Evolutionary conservation across 768 basidiomycete genomes (phyloP), one percentile per base, ranked within the genome.

Genomic region (Tricholoma saponaceum): DNA sequence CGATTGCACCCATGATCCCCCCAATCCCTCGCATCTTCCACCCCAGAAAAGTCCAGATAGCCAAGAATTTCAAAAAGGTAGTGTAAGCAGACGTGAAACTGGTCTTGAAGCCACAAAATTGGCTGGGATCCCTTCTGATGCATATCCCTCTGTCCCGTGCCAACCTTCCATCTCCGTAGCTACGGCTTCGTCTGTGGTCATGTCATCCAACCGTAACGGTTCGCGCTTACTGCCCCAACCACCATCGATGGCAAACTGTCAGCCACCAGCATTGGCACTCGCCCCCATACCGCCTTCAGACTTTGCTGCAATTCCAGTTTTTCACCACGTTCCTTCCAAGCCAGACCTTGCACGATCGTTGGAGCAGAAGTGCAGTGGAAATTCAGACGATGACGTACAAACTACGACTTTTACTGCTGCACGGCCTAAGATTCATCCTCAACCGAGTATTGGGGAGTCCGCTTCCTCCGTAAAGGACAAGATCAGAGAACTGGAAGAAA

Each of bases 381-480:
- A 8, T 18, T 41, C n/a, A 25, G 52, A 41, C 12, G 39, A 32
- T 23, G 20, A 23, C 20, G 18, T 20, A n/a, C 23, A 5, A 20
- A 8, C 10, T n/a, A 3, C 16, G 12, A 18, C 7, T 44, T 18
- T 23, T 18, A 43, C 50, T 30, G 23, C 46, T 55, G 41, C 52
- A 39, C 49, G 56, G 6, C 28, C 53, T 28, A 14, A 58, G 16
- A 26, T 44, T n/a, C 52, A 9, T 41, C 35, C 18, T 20, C 33
- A 20, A 23, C 22, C n/a, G 7, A 41, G 39, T 28, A 3, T n/a
- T 26, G 39, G 37, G 10, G 59, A 52, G 37, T 62, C 58, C 5
- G 37, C 66, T n/a, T 66, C 62, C 51, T 73, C 74, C 5, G 76
- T 79, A 23, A 77, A 76, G 58, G 74, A 75, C 44, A 75, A 71